A percentile compares a stretch with the other conserved stretches of the same genome.
Evolutionary conservation across 495 filamentous ascomycete species (phyloP).

Genomic region (Penicillium coprophilum): DNA sequence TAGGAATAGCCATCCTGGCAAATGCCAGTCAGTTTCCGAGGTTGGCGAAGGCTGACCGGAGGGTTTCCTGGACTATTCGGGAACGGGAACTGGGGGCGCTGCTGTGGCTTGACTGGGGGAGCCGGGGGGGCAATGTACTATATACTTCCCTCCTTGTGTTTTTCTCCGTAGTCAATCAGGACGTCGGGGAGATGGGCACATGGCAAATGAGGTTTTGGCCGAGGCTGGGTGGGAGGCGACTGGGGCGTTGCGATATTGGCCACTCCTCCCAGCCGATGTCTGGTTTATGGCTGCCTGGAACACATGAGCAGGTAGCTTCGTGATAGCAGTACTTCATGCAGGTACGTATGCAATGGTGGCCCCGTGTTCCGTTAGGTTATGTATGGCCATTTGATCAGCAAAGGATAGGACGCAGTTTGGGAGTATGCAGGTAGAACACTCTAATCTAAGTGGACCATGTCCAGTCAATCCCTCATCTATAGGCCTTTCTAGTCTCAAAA

Average conservation of each 20-base stretch:
- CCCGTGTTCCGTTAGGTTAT: neutral
- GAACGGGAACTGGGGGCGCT: neutral
- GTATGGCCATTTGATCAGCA: neutral
- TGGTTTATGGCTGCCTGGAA: neutral
- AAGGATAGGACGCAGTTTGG: neutral
- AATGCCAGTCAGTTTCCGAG: neutral
- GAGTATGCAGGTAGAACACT: no score
- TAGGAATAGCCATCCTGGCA: neutral
- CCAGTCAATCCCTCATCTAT: neutral
- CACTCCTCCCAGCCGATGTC: neutral
- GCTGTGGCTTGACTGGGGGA: neutral
- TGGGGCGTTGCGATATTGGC: slow-evolving; percentile 1
- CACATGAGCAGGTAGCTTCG: neutral
- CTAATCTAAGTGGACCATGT: no score
- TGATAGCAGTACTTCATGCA: neutral
- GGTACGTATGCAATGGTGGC: neutral
- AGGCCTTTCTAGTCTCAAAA: neutral
- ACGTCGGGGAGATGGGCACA: neutral
- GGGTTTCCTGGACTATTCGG: neutral
- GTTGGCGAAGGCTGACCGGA: neutral
- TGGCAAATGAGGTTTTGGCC: neutral
- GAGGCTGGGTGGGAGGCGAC: neutral
- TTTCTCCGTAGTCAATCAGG: neutral
- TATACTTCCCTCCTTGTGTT: neutral
- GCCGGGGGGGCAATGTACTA: neutral